Base-by-base conservation (phyloP, 1,284 basidiomycete species). In the Pholiota adiposa region DNA sequence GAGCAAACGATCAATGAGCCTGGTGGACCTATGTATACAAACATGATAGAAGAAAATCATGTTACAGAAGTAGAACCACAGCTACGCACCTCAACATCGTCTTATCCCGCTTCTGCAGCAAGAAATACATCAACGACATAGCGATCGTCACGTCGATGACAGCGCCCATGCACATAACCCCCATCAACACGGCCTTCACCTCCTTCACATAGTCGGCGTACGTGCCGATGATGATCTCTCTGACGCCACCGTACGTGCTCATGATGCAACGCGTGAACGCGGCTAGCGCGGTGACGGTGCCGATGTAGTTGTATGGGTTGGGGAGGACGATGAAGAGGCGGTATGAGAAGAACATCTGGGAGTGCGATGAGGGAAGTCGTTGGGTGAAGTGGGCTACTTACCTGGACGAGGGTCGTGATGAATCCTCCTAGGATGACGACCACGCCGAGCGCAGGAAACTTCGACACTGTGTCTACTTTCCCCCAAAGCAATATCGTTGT, bases 1-100 rank as follows among this genome's bases (percentile, higher is more conserved):
- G 41, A 53, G 36, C 19, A 53, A 53, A 14, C 51, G 51, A 41
- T 53, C 51, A n/a, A 53, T 27, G 25, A 53, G 25, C 23, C 38
- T 53, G 11, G 19, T 27, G 16, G 29, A 36, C 19, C 51, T 53
- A 41, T 11, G 27, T 2, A 12, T 16, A 51, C 4, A 31, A 31
- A 11, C 11, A n/a, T n/a, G n/a, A n/a, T n/a, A n/a, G n/a, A n/a
- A n/a, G n/a, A n/a, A n/a, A n/a, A n/a, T n/a, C n/a, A n/a, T n/a
- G n/a, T n/a, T n/a, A n/a, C n/a, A n/a, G n/a, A n/a, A n/a, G n/a
- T n/a, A n/a, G n/a, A 25, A n/a, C 11, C 19, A 23, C 18, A 29
- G 23, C 1, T 14, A 40, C 49, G 23, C 18, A 53, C 51, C 29
- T 38, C 1, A 18, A 4, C 23, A 53, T 23, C 6, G 51, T 21